phyloP scores from a whole-genome alignment of 805 yeast genomes.

The Saturnispora diversa region DNA sequence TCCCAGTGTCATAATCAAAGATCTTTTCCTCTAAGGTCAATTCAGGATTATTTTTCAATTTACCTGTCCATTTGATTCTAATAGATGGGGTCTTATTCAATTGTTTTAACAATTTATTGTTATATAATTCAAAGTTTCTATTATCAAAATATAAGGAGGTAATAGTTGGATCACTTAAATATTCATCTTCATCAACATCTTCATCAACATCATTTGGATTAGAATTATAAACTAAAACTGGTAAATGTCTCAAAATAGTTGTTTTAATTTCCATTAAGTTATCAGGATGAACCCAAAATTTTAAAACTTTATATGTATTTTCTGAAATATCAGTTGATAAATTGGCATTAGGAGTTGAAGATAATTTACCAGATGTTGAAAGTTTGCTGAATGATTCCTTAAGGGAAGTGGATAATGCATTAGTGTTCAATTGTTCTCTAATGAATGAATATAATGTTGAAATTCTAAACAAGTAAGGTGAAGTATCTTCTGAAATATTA shows the following conservation, averaged over 20 bases:
- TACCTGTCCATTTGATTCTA: conserved; percentile 88
- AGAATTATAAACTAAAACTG: conserved; percentile 71
- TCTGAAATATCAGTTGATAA: conserved; percentile 15
- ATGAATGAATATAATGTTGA: conserved; percentile 75
- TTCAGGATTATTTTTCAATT: conserved; percentile 66
- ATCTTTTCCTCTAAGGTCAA: conserved; percentile 73
- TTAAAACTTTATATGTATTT: conserved; percentile 49
- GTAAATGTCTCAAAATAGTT: conserved; percentile 85
- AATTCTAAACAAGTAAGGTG: conserved; percentile 78
- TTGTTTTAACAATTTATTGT: conserved; percentile 67
- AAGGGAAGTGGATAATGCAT: conserved; percentile 30
- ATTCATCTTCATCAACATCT: conserved; percentile 43
- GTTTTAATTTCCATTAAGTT: conserved; percentile 96
- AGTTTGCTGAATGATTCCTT: conserved; percentile 41
- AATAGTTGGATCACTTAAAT: conserved; percentile 66
- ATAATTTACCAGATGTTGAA: conserved; percentile 33
- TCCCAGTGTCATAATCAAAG: conserved; percentile 46
- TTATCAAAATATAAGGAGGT: conserved; percentile 87
- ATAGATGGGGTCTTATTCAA: conserved; percentile 58
- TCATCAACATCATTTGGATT: conserved; percentile 37
- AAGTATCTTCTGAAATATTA: conserved; percentile 72
- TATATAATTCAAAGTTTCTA: conserved; percentile 72
- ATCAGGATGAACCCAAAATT: conserved; percentile 97
- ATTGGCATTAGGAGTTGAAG: conserved; percentile 28
- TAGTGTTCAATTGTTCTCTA: conserved; percentile 55